Evolutionary conservation across 352 stramenopile genomes (phyloP).

Genomic region (Pythium folliculosum): DNA sequence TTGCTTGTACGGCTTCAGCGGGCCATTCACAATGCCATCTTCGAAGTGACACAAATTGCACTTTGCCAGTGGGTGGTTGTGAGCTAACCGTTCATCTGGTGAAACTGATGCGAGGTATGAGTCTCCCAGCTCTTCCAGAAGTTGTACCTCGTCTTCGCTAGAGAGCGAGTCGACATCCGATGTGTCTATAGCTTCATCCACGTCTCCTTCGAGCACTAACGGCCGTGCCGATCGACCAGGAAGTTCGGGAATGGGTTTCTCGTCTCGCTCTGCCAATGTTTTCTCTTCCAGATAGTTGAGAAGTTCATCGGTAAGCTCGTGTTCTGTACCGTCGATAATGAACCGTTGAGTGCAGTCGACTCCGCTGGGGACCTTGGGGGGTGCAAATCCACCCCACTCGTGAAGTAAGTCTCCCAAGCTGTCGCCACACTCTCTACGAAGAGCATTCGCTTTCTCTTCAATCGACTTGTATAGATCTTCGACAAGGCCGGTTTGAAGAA

Average conservation of each 20-base stretch:
- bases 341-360: slow-evolving; percentile 68
- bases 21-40: slow-evolving; percentile 67
- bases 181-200: slow-evolving; percentile 22
- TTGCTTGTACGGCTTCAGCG: slow-evolving; percentile 47
- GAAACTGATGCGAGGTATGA: slow-evolving; percentile 31
- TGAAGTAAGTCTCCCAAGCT: slow-evolving; percentile 58
- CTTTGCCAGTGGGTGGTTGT: neutral
- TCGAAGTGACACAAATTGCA: slow-evolving; percentile 66
- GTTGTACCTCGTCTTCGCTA: slow-evolving; percentile 35
- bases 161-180: slow-evolving; percentile 28
- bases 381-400: slow-evolving; percentile 61
- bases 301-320: slow-evolving; percentile 71
- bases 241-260: slow-evolving; percentile 43
- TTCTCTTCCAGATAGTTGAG: slow-evolving; percentile 70
- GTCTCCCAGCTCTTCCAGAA: slow-evolving; percentile 66
- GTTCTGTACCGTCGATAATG: slow-evolving; percentile 71
- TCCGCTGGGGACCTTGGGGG: slow-evolving; percentile 42
- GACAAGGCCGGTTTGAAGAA: slow-evolving; percentile 53
- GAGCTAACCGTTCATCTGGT: neutral
- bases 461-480: slow-evolving; percentile 67
- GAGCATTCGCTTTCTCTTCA: slow-evolving; percentile 63
- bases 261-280: slow-evolving; percentile 60
- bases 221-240: slow-evolving; percentile 17
- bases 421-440: slow-evolving; percentile 53
- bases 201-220: neutral